Evolutionary conservation across 495 filamentous ascomycete species (phyloP).

Genomic region (Aspergillus nidulans): DNA sequence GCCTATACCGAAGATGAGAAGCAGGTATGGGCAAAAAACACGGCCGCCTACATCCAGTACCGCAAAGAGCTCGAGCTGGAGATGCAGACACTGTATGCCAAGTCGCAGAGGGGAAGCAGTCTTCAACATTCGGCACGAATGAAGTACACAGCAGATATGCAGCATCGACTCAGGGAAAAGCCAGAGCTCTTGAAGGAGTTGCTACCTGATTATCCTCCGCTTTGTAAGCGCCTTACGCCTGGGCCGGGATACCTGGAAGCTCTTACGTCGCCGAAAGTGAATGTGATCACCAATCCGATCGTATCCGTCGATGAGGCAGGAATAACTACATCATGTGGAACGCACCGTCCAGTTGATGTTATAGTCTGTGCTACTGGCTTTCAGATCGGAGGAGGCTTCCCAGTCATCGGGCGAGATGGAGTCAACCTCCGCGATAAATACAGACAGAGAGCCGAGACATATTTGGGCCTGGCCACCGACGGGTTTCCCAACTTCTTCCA

Average conservation of each 20-base stretch:
- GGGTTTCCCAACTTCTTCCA: slow-evolving; percentile 5
- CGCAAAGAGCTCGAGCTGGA: neutral
- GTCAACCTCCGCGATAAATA: neutral
- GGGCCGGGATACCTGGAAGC: neutral
- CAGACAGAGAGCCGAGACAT: neutral
- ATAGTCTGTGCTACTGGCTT: slow-evolving; percentile 1
- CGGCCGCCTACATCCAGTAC: neutral
- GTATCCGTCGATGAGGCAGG: neutral
- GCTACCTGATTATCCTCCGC: neutral
- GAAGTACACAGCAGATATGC: neutral
- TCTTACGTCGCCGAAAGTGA: neutral
- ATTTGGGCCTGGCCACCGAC: neutral
- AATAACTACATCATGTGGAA: neutral
- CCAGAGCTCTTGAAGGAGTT: neutral
- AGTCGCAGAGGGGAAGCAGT: neutral
- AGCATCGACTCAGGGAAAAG: neutral
- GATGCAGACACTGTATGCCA: neutral
- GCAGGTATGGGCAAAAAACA: neutral
- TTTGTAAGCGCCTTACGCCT: neutral
- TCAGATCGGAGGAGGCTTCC: neutral
- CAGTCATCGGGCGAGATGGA: neutral
- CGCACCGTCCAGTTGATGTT: neutral
- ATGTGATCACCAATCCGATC: neutral
- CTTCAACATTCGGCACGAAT: neutral
- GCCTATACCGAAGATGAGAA: neutral